Base-by-base conservation (phyloP, 768 basidiomycete genomes). In the Mycena indigotica region DNA sequence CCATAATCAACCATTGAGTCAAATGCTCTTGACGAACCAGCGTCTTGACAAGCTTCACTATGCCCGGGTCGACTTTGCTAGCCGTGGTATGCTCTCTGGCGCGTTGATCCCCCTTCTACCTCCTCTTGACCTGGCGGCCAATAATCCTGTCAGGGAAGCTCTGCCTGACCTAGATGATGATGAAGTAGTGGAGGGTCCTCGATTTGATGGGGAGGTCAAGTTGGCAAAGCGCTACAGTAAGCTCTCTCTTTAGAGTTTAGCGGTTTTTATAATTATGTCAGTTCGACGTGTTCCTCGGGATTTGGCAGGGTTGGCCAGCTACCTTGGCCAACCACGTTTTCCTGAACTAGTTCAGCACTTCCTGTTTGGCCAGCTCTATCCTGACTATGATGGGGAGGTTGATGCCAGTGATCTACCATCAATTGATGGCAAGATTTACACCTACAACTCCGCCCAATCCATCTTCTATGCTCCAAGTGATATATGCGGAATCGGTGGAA, bases 381-480 rank as follows among this genome's bases (percentile, higher is more conserved):
- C 57, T 5, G 55, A 67, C 4, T 13, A 10, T 23, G 44, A 46
- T 46, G 35, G n/a, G 35, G 32, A 50, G 49, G 45, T 17, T 49
- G 65, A 49, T 49, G 40, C 28, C 49, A 64, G 16, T 57, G 62
- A 10, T 38, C 66, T 19, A 30, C 24, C 2, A 70, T 66, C 50
- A 67, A 69, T 8, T 6, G 21, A 16, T 51, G n/a, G 68, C 0
- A 21, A 50, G 53, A 5, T 74, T 30, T 52, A 51, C 15, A 50
- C 70, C 5, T 75, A 65, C 48, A 58, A 61, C 38, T 73, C 73
- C n/a, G 74, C 73, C 0, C 32, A 61, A 23, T 66, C 74, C 2
- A 59, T 41, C 1, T 75, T 69, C 52, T 70, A 67, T n/a, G n/a
- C n/a, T n/a, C n/a, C n/a, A n/a, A n/a, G n/a, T n/a, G n/a, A n/a